Evolutionary conservation across 257 asterid species (phyloP).

Genomic region (Knoxia roxburghii): DNA sequence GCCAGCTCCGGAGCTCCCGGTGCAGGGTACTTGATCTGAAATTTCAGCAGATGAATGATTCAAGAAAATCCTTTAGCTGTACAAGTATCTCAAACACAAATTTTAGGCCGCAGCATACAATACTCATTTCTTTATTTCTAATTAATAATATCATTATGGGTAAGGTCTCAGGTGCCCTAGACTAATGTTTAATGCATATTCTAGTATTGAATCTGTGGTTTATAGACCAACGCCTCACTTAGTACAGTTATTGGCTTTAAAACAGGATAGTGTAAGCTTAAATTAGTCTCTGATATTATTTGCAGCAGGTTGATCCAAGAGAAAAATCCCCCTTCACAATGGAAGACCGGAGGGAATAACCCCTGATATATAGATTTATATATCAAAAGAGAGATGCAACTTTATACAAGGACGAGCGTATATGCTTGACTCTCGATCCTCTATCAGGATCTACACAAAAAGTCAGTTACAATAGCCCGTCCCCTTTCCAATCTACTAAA

Average conservation of each 20-base stretch:
- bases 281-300: neutral
- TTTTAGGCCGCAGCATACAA: neutral
- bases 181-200: neutral
- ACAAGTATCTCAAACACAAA: neutral
- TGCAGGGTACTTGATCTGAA: conserved; percentile 64
- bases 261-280: neutral
- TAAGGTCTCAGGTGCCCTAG: neutral
- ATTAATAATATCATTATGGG: neutral
- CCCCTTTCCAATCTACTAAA: too few species aligned
- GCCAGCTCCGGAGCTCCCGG: conserved; percentile 82
- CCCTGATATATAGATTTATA: too few species aligned
- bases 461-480: too few species aligned
- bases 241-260: neutral
- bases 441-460: too few species aligned
- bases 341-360: too few species aligned
- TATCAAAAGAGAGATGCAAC: too few species aligned
- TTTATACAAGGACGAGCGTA: too few species aligned
- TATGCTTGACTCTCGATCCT: too few species aligned
- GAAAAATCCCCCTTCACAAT: neutral
- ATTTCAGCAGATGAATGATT: neutral
- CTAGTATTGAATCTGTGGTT: neutral
- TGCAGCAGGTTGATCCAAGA: neutral
- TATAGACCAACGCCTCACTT: neutral
- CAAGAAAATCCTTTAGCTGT: neutral
- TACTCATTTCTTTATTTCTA: neutral